Base-by-base conservation (phyloP, 805 yeast species). In the Candida pseudofarinosa region DNA sequence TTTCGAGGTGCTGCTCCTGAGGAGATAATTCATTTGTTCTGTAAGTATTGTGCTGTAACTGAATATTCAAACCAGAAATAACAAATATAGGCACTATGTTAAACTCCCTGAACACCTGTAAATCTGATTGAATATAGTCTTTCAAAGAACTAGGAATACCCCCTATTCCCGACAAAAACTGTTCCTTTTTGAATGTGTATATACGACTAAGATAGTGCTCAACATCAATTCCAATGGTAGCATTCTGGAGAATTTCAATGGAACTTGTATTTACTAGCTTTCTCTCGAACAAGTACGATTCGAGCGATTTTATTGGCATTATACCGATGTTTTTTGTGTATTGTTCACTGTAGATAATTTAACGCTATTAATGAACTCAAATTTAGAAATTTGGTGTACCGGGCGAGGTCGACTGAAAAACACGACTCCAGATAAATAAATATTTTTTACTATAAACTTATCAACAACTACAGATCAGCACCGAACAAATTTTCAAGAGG, bases 181-280 rank as follows among this genome's bases (percentile, higher is more conserved):
- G 83, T 51, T 87, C 95, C 43, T 79, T 80, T 49, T 80, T 81
- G 50, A 69, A 69, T 4, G 82, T 69, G 46, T 85, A 62, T 35
- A 85, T 69, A 41, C 87, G 65, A 19, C 85, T 69, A 32, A 88
- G 62, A 55, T 88, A 89, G 57, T 88, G 89, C 50, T 80, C 85
- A 12, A 83, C 93, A 59, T 89, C 96, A 36, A 88, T 85, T 43
- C 96, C 96, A 40, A 88, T 66, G 13, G 83, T 77, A 19, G 90
- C 76, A 54, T 81, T 80, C 43, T 71, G 77, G 44, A 88, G 67
- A 3, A 79, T 65, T 31, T 83, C 85, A 52, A 88, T 69, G 12
- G 91, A 81, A 48, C 77, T 65, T 15, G 81, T 70, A 39, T 74
- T 71, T 38, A 80, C 81, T 36, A 84, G 63, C 45, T 81, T 77